Percentiles rank a stretch among this genome's conserved stretches.
These are phyloP conservation scores for Wickerhamomyces bisporus DNA, from an alignment of 805 yeast species.

Conservation along the genomic window DNA sequence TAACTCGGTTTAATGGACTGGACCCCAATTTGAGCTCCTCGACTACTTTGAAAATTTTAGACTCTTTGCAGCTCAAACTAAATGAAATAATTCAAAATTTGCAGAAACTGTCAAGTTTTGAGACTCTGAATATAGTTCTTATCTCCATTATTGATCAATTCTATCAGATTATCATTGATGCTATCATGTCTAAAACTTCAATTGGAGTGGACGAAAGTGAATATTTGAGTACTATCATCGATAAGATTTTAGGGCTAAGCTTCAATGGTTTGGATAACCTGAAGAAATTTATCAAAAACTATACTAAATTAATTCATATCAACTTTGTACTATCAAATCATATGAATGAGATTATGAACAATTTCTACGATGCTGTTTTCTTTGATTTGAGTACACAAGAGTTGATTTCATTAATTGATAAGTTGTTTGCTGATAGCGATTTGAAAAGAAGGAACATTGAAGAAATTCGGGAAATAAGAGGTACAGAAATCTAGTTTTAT, in stretches of 20 bases:
- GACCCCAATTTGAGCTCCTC: conserved; percentile 16
- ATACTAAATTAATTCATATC: conserved; percentile 18
- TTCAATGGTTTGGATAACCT: not conserved
- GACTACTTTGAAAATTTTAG: conserved; percentile 10
- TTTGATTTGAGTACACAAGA: conserved; percentile 33
- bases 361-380: conserved; percentile 37
- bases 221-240: conserved; percentile 15
- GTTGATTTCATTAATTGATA: conserved; percentile 29
- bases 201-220: conserved; percentile 23
- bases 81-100: conserved; percentile 5
- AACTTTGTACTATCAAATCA: conserved; percentile 28
- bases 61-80: conserved; percentile 10
- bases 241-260: conserved; percentile 12
- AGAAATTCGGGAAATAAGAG: conserved; percentile 45
- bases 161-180: conserved; percentile 14
- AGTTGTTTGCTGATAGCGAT: conserved; percentile 36
- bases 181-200: conserved; percentile 11
- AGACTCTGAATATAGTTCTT: conserved; percentile 4
- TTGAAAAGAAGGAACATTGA: conserved; percentile 29
- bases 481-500: conserved; percentile 13
- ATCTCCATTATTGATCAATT: conserved; percentile 16
- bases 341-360: conserved; percentile 34
- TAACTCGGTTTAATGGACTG: conserved; percentile 10
- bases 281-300: conserved; percentile 10
- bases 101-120: conserved; percentile 4